A percentile compares a stretch with the other conserved stretches of the same genome.
Evolutionary conservation across 2,329 filamentous ascomycete genomes (phyloP).

Genomic region (Aspergillus puulaauensis): DNA sequence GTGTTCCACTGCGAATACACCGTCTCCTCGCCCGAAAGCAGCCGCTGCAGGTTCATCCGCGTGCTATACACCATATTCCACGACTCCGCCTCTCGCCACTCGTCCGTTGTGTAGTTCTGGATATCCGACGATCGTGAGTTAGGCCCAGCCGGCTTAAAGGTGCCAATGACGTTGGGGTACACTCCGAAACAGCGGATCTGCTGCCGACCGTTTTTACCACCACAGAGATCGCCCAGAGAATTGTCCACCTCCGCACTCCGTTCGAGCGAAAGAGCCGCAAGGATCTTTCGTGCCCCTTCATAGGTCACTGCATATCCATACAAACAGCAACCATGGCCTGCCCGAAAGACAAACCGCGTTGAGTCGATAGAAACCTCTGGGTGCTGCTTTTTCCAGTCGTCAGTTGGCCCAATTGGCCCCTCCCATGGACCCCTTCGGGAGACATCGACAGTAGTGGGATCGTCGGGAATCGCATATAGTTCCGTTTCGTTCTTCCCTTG

Average conservation of each 20-base stretch:
- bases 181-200: conserved; percentile 38
- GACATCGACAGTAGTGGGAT: conserved; percentile 26
- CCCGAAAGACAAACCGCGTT: conserved; percentile 38
- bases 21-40: conserved; percentile 19
- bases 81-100: conserved; percentile 16
- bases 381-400: conserved; percentile 19
- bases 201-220: conserved; percentile 33
- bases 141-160: conserved; percentile 43
- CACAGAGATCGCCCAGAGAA: conserved; percentile 49
- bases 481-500: conserved; percentile 28
- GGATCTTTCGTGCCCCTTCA: conserved; percentile 37
- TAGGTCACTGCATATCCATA: conserved; percentile 41
- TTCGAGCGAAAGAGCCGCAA: conserved; percentile 30
- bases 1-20: conserved; percentile 23
- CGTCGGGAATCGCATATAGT: conserved; percentile 30
- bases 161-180: conserved; percentile 50
- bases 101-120: conserved; percentile 16
- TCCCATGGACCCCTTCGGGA: conserved; percentile 21
- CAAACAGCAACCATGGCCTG: conserved; percentile 34
- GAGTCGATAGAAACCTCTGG: conserved; percentile 25
- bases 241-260: conserved; percentile 41
- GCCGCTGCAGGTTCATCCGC: conserved; percentile 23
- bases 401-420: conserved; percentile 20
- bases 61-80: conserved; percentile 28
- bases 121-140: conserved; percentile 30